Evolutionary conservation across 1,284 basidiomycete genomes (phyloP), one percentile per base, ranked within the genome.

Genomic region (Inonotus obliquus): DNA sequence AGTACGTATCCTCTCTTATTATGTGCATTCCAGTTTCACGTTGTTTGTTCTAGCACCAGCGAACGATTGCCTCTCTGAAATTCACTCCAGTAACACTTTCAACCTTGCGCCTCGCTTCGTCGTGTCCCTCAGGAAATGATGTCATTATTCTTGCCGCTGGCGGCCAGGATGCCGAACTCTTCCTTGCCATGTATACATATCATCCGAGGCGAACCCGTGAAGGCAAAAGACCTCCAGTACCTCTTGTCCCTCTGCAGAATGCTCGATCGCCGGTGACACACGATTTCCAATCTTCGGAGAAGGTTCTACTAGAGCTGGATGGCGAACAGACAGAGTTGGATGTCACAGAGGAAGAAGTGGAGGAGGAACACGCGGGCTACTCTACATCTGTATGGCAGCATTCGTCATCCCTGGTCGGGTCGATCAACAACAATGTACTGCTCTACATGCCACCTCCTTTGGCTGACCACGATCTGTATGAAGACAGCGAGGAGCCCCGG

Each of bases 391-490:
- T 80, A 3, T 89, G 88, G 88, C 79, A 83, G 55, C 81, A 77
- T 63, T 81, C 84, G 52, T 78, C 78, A 57, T 75, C 74, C 11
- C 75, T 89, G 4, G 71, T 76, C 4, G 87, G 86, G 4, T 87
- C 86, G 3, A 94, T 94, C 73, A 93, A 94, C 73, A 95, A 95
- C 71, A 88, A 90, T 11, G 85, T 94, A 49, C 74, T 88, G 59
- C 82, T 93, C 66, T 61, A 86, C 83, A 13, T 83, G 78, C 45
- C 75, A 85, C 64, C 70, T 2, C 61, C 67, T 3, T 54, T 58
- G 29, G 60, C 53, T 52, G 21, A 45, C n/a, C 25, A 37, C 56
- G 35, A 32, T 57, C 6, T 27, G 17, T 27, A 44, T 4, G 41
- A 44, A 44, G 45, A 41, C 7, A 27, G 29, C 25, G 47, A 25